Evolutionary conservation across 768 basidiomycete genomes (phyloP).

Genomic region (Butyriboletus loyo): DNA sequence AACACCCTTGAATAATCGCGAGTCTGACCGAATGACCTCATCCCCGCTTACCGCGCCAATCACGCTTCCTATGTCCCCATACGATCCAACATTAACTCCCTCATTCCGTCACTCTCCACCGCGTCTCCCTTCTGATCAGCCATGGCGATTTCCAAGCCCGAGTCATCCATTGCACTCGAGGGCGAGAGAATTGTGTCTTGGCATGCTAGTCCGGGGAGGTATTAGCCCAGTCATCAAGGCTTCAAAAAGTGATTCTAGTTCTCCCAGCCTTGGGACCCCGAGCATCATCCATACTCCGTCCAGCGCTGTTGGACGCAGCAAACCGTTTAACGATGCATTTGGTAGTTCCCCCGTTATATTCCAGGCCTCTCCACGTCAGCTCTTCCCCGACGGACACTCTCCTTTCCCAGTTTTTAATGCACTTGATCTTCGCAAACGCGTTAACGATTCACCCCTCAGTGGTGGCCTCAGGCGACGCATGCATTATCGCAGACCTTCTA

Average conservation of each 20-base stretch:
- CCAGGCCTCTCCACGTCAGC: conserved; percentile 39
- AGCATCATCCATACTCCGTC: conserved; percentile 31
- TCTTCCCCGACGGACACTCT: conserved; percentile 36
- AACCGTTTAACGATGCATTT: conserved; percentile 27
- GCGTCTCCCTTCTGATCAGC: conserved; percentile 72
- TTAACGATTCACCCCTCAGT: conserved; percentile 50
- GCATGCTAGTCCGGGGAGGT: conserved; percentile 55
- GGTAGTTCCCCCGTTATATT: conserved; percentile 39
- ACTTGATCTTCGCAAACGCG: conserved; percentile 33
- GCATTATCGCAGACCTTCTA: conserved; percentile 27
- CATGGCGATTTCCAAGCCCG: conserved; percentile 79
- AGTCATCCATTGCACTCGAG: conserved; percentile 72
- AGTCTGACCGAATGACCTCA: conserved; percentile 8
- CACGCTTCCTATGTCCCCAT: conserved; percentile 63
- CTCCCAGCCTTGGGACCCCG: conserved; percentile 28
- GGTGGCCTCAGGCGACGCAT: conserved; percentile 28
- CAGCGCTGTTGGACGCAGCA: conserved; percentile 24
- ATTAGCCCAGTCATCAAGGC: conserved; percentile 47
- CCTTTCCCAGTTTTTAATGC: conserved; percentile 32
- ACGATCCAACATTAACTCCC: conserved; percentile 71
- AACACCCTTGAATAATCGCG: neutral
- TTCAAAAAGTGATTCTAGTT: conserved; percentile 26
- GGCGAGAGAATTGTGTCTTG: conserved; percentile 61
- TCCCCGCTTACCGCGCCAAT: conserved; percentile 27
- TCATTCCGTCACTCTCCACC: conserved; percentile 77